Percentiles rank a stretch among this genome's conserved stretches.
Conservation (phyloP, 441 rosid genomes). For the Adansonia gregorii region DNA sequence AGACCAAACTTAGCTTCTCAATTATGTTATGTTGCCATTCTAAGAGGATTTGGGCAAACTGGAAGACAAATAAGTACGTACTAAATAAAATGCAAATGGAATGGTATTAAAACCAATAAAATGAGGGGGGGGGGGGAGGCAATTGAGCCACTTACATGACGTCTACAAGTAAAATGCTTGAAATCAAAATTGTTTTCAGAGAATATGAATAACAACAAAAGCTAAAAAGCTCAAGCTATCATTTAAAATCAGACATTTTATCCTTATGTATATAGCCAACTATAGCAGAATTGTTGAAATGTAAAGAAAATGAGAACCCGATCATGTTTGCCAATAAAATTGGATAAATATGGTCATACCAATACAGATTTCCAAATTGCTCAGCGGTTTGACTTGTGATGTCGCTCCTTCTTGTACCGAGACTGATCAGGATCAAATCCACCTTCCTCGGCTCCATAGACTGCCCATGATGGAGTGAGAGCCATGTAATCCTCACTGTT, state of each 20-base stretch:
- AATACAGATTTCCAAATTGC: constrained; percentile 32
- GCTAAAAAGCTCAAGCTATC: constrained; percentile 7
- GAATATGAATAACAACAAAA: constrained; percentile 10
- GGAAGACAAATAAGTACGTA: background rate
- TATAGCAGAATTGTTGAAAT: constrained; percentile 24
- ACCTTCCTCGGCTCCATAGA: constrained; percentile 88
- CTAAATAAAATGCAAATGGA: no score
- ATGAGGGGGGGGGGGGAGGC: no score
- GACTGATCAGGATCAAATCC: constrained; percentile 89
- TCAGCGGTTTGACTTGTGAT: constrained; percentile 64
- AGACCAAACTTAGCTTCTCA: background rate
- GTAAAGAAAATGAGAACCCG: background rate
- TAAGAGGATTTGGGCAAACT: background rate
- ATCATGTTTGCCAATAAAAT: background rate
- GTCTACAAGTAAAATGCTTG: background rate
- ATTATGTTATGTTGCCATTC: no score
- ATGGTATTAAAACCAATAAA: no score
- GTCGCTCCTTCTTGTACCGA: constrained; percentile 82
- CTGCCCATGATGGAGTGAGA: constrained; percentile 85
- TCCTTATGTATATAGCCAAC: constrained; percentile 13
- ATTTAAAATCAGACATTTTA: background rate
- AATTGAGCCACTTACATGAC: background rate
- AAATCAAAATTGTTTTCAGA: constrained; percentile 13
- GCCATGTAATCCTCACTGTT: constrained; percentile 83
- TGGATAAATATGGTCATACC: background rate